Conservation (phyloP, 371 early-diverging fungal genomes). For the Mortierella sp. region DNA sequence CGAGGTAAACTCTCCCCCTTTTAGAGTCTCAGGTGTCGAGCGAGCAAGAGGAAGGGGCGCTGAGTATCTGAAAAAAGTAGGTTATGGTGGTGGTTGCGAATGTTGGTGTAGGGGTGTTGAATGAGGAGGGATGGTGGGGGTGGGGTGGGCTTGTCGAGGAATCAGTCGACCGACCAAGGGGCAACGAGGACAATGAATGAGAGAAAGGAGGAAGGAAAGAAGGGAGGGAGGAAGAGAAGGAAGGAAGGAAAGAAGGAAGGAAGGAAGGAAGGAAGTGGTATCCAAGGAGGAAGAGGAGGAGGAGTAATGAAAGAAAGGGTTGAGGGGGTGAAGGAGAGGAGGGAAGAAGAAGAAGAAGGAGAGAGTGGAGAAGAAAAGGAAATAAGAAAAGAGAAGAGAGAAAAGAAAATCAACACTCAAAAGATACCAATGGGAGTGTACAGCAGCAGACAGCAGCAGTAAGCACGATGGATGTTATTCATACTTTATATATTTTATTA, state of each 20-base stretch:
- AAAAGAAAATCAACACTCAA: background rate
- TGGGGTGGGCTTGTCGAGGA: background rate
- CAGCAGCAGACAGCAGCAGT: background rate
- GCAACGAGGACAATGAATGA: background rate
- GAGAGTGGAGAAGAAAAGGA: background rate
- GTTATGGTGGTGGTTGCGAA: background rate
- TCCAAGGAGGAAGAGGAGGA: background rate
- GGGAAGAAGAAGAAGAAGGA: background rate
- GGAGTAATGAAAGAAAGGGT: background rate
- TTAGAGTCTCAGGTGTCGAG: background rate
- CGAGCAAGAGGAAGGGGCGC: background rate
- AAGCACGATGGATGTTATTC: too few species aligned
- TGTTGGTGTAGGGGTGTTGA: background rate
- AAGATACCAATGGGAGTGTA: background rate
- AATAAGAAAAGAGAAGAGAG: background rate
- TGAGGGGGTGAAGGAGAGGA: background rate
- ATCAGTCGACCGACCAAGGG: background rate
- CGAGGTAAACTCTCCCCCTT: background rate
- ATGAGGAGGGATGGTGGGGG: too few species aligned
- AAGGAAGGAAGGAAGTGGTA: background rate
- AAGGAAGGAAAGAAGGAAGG: background rate
- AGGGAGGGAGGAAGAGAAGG: background rate
- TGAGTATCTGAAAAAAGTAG: background rate
- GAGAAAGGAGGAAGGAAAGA: background rate
- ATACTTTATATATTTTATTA: background rate